These are phyloP conservation scores for Sedum album DNA, from an alignment of 164 flowering plant genomes.

Conservation along the genomic window DNA sequence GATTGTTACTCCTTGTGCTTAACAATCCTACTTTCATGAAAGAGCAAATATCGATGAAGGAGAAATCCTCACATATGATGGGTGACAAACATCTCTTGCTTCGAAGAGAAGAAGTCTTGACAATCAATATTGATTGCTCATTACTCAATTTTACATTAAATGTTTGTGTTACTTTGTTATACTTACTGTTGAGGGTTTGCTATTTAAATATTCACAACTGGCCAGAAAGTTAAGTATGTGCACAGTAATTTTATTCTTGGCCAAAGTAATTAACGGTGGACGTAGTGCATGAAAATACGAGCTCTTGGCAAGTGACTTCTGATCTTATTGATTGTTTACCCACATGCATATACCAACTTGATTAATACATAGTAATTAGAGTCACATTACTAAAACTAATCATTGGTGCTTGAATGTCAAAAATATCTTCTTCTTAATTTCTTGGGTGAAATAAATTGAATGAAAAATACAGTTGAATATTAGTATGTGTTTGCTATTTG, in stretches of 20 bases:
- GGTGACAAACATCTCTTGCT: constrained; percentile 3
- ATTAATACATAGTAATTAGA: background rate
- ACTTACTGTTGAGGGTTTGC: background rate
- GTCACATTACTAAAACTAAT: background rate
- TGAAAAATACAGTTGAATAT: too few relatives aligned
- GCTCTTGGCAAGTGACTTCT: background rate
- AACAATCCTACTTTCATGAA: background rate
- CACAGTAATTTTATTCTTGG: background rate
- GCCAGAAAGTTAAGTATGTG: background rate
- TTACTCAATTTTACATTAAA: background rate
- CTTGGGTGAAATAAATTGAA: too few relatives aligned
- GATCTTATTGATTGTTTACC: background rate
- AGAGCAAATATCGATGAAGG: background rate
- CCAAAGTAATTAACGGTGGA: background rate
- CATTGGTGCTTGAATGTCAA: background rate
- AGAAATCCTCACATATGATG: constrained; percentile 1
- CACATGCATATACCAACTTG: background rate
- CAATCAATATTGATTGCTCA: too few relatives aligned
- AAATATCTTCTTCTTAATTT: background rate
- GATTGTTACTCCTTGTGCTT: too few relatives aligned
- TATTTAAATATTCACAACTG: background rate
- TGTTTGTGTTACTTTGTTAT: background rate
- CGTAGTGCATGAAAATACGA: background rate
- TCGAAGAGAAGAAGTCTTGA: background rate
- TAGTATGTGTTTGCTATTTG: too few relatives aligned